A percentile compares a stretch with the other conserved stretches of the same genome.
phyloP scores from a whole-genome alignment of 208 protist genomes.

The Crithidia acanthocephali region DNA sequence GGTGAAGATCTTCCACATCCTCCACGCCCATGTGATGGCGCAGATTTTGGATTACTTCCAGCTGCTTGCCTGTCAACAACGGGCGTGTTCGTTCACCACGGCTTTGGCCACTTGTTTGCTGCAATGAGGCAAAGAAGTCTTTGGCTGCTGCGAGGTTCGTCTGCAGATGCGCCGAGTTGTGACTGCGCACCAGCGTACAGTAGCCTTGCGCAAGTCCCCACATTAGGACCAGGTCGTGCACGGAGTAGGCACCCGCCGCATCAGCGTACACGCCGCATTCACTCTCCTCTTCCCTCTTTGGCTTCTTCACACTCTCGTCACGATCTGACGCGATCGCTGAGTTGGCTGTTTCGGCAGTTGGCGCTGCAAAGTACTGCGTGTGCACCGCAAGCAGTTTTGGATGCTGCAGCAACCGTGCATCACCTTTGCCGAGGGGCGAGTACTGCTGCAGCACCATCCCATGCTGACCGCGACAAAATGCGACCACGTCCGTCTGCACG shows the following conservation, averaged over 20 bases:
- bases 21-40: conserved; percentile 44
- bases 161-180: conserved; percentile 43
- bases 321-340: not conserved
- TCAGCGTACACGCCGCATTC: not conserved
- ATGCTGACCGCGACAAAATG: conserved; percentile 43
- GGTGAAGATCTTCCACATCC: conserved; percentile 53
- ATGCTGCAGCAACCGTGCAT: conserved; percentile 57
- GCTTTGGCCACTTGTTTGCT: not conserved
- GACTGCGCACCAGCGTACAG: conserved; percentile 65
- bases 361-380: conserved; percentile 36
- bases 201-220: conserved; percentile 81
- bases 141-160: conserved; percentile 45
- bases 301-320: not conserved
- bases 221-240: conserved; percentile 68
- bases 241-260: conserved; percentile 22
- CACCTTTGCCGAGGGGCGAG: conserved; percentile 66
- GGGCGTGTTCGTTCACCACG: conserved; percentile 3
- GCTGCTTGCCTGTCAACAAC: conserved; percentile 47
- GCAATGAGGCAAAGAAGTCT: conserved; percentile 42
- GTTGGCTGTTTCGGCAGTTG: not conserved
- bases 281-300: not conserved
- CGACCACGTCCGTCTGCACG: conserved; percentile 57
- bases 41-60: conserved; percentile 43
- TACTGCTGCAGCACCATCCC: conserved; percentile 87
- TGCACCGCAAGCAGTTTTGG: conserved; percentile 47